Base-by-base conservation (phyloP, 108 stramenopile species). In the Pseudonitzschia pungens region DNA sequence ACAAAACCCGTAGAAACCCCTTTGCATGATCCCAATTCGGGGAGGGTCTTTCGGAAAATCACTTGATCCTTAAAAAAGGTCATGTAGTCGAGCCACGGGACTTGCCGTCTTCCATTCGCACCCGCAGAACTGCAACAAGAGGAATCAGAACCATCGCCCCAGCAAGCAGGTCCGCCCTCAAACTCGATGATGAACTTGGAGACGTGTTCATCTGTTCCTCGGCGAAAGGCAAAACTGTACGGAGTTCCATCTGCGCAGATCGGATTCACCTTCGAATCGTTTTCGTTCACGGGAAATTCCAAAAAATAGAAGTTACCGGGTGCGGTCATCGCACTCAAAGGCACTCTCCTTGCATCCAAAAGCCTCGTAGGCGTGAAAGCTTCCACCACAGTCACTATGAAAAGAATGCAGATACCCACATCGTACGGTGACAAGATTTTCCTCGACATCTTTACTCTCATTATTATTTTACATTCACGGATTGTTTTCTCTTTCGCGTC, bases 81-180 rank as follows among this genome's bases (percentile, higher is more conserved):
- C 15, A 26, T 26, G 29, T 58, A 58, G 11, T 31, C 26, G 29
- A 10, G 26, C 57, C 57, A 58, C 29, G 57, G 57, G 4, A 31
- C 29, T 26, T 58, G 57, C 27, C 27, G 15, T 31, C 29, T 31
- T 27, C 15, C 57, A 14, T 58, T 26, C 29, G 21, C 57, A 26
- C 15, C 24, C 15, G 15, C 16, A 8, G 26, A 21, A 58, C 27
- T 26, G 57, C 57, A 58, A 26, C 57, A 58, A 58, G 15, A 26
- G 24, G 28, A 16, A 54, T 54, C 15, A 9, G 9, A 7, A 27
- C 29, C 50, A 45, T 32, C 31, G 7, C 10, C 48, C 44, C 44
- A 68, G 42, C 68, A 68, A 11, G 68, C 68, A 15, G 68, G 68
- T 52, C 68, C 68, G 12, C 50, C 50, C 52, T 68, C 68, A 16